Base-by-base conservation (phyloP, 2,329 filamentous ascomycete species). In the Sporothrix humicola region DNA sequence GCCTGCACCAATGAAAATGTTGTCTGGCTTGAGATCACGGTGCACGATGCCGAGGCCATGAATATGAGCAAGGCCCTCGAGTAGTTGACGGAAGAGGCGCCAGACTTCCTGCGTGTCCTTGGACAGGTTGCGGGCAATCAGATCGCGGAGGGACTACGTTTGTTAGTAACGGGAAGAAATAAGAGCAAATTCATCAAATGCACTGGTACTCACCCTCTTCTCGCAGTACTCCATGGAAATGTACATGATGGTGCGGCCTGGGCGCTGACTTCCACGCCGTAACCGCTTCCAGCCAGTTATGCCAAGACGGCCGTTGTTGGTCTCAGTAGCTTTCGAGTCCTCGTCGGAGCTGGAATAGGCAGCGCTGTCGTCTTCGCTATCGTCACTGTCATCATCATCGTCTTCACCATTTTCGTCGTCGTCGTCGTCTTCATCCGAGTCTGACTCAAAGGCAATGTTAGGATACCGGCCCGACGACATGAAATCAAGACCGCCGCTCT, bases 191-290 rank as follows among this genome's bases (percentile, higher is more conserved):
- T 54, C 31, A 37, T 37, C 31, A 37, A 46, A 13, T 23, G 46
- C 20, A 4, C 3, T 9, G 2, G 15, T 3, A 72, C 72, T 10
- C 83, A 92, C 90, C 77, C 93, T 89, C 79, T 95, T 96, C 80
- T 98, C 95, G 79, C 96, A 99, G 77, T 98, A 97, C 80, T 99
- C 96, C 96, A 99, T 99, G 75, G 97, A 96, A 73, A 99, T 98
- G 80, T 98, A 99, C 58, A 99, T 86, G 7, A 95, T 91, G 0
- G 92, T 95, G 71, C 88, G 89, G 74, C 88, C 87, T 3, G 88
- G 83, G 59, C 87, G 85, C 72, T 87, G 85, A 58, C 82, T 82
- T 61, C 78, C 79, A n/a, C 77, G 73, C 0, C 78, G 77, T 12
- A 72, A 73, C 54, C 78, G 80, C 52, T 54, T 69, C 73, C 73